These are phyloP conservation scores for Quillaja saponaria DNA, from an alignment of 306 rosid species.

Conservation along the genomic window DNA sequence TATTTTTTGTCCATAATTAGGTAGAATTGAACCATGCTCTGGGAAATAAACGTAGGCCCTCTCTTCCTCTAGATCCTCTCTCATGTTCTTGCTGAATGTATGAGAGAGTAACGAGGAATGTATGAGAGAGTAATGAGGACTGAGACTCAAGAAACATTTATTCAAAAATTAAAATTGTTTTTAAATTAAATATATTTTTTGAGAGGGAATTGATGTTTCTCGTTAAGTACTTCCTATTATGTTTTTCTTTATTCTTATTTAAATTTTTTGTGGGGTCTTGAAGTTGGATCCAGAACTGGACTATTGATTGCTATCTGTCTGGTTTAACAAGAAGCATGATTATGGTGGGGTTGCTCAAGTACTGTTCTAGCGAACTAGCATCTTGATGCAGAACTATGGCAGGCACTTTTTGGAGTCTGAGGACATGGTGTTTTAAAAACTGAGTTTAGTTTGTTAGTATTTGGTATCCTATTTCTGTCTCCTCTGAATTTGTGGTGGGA, in stretches of 20 bases:
- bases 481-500: slow-evolving; percentile 4
- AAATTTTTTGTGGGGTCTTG: slow-evolving; percentile 5
- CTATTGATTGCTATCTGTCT: not conserved
- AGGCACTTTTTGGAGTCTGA: not conserved
- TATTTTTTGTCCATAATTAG: slow-evolving; percentile 49
- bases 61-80: slow-evolving; percentile 7
- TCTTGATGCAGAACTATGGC: slow-evolving; percentile 3
- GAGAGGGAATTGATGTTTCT: no score
- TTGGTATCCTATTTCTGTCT: not conserved
- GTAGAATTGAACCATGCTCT: slow-evolving; percentile 28
- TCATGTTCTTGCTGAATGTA: no score
- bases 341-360: slow-evolving; percentile 7
- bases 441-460: not conserved
- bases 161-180: no score
- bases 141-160: no score
- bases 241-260: slow-evolving; percentile 9
- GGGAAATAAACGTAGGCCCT: slow-evolving; percentile 36
- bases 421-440: slow-evolving; percentile 11
- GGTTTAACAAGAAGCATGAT: not conserved
- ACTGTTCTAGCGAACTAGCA: not conserved
- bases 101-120: not conserved
- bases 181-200: no score
- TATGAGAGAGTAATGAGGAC: no score
- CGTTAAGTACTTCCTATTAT: not conserved
- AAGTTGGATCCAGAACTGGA: not conserved